Percentiles rank a stretch among this genome's conserved stretches.
These are phyloP conservation scores for Coemansia sp. DNA, from an alignment of 192 early-diverging fungal species.

Conservation along the genomic window DNA sequence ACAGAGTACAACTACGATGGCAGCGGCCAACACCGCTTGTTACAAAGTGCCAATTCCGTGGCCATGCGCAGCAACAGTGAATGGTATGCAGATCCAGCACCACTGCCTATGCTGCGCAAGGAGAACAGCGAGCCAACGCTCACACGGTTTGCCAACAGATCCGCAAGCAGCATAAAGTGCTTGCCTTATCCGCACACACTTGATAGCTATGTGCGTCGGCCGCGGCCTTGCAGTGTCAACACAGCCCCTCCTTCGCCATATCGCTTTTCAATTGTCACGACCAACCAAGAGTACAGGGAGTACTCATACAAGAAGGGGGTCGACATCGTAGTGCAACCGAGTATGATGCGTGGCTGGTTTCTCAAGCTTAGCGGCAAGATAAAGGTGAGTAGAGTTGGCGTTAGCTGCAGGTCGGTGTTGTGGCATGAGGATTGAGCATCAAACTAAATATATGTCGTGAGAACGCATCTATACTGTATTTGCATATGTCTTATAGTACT, in stretches of 20 bases:
- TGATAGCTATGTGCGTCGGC: constrained; percentile 34
- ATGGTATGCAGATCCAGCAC: constrained; percentile 2
- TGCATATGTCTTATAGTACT: constrained; percentile 25
- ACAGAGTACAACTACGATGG: neutral
- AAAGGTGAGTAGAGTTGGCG: constrained; percentile 33
- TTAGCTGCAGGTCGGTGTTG: neutral
- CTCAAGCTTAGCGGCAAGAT: constrained; percentile 36
- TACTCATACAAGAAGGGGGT: constrained; percentile 43
- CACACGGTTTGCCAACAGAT: constrained; percentile 12
- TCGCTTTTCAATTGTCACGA: constrained; percentile 43
- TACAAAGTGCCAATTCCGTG: neutral
- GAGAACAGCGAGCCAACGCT: constrained; percentile 30
- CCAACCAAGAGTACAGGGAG: constrained; percentile 39
- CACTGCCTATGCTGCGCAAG: constrained; percentile 20
- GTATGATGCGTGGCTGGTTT: constrained; percentile 44
- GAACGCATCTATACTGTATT: neutral
- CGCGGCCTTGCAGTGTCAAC: constrained; percentile 32
- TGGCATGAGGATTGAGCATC: neutral
- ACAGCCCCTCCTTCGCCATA: constrained; percentile 23
- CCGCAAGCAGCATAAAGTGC: constrained; percentile 17
- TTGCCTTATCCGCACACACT: constrained; percentile 41
- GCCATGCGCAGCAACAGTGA: neutral
- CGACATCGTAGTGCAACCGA: constrained; percentile 37
- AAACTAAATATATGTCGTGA: neutral
- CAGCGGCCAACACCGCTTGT: neutral